Evolutionary conservation across 257 asterid genomes (phyloP).

Genomic region (Cordia subcordata): DNA sequence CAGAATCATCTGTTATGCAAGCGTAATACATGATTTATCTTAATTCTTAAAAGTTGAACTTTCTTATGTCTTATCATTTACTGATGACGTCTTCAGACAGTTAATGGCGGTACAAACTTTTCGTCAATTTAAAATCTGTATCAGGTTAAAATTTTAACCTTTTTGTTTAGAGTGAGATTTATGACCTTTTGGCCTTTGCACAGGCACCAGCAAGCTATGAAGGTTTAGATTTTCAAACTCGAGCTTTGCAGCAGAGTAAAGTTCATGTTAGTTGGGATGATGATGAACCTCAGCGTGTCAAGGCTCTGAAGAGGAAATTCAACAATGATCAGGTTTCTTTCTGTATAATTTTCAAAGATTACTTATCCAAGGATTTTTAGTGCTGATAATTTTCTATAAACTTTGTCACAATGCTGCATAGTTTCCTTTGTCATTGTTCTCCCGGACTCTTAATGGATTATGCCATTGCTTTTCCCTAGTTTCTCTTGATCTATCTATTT

Average conservation of each 20-base stretch:
- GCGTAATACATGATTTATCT: no score
- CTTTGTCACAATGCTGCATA: no score
- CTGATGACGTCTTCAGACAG: no score
- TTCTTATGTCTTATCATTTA: no score
- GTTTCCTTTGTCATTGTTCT: no score
- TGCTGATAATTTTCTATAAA: no score
- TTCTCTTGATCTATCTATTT: no score
- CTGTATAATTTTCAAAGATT: conserved; percentile 2
- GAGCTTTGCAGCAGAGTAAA: conserved; percentile 87
- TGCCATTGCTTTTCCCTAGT: no score
- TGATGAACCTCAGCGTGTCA: conserved; percentile 82
- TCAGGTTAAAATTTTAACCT: conserved; percentile 5
- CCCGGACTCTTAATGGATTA: no score
- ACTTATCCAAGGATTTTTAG: background rate
- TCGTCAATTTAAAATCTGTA: background rate
- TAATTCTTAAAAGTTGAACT: no score
- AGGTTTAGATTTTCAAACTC: conserved; percentile 79
- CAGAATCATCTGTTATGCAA: no score
- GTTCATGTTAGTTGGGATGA: conserved; percentile 90
- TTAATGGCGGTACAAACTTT: background rate
- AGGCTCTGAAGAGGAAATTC: conserved; percentile 60
- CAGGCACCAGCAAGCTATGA: conserved; percentile 80
- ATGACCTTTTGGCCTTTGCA: conserved; percentile 1
- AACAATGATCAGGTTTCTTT: conserved; percentile 65
- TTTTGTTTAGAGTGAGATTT: conserved; percentile 1